Percentiles rank a stretch among this genome's conserved stretches.
Evolutionary conservation across 352 stramenopile genomes (phyloP).

Genomic region (Phytophthora podocarpi): DNA sequence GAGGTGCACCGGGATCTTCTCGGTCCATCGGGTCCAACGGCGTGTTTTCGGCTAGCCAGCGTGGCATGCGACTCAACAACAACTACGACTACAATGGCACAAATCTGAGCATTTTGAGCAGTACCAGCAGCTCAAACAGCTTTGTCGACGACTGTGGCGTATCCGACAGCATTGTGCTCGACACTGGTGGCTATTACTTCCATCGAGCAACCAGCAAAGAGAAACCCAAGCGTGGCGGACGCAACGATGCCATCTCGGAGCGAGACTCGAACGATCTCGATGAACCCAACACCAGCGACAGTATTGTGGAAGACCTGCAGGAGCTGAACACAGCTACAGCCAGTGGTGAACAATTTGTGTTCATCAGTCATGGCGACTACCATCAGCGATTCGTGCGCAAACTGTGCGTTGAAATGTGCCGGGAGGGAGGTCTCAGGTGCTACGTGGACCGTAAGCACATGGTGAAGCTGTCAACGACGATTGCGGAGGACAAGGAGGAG

Average conservation of each 20-base stretch:
- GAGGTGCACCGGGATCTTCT: conserved; percentile 26
- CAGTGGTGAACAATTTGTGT: conserved; percentile 78
- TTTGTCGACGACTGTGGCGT: conserved; percentile 53
- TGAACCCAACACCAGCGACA: conserved; percentile 39
- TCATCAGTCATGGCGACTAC: conserved; percentile 82
- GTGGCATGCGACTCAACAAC: conserved; percentile 32
- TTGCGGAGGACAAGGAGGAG: conserved; percentile 37
- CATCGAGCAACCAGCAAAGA: conserved; percentile 44
- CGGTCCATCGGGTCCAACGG: conserved; percentile 35
- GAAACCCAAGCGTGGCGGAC: conserved; percentile 17
- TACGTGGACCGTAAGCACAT: conserved; percentile 68
- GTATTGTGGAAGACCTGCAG: conserved; percentile 65
- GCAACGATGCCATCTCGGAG: conserved; percentile 18
- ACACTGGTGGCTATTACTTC: conserved; percentile 76
- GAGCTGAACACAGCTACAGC: conserved; percentile 57
- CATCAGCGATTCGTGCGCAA: conserved; percentile 77
- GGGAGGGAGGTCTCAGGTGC: conserved; percentile 64
- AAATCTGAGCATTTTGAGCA: conserved; percentile 46
- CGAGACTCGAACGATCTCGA: conserved; percentile 22
- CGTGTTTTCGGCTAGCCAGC: conserved; percentile 31
- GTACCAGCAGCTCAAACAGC: conserved; percentile 52
- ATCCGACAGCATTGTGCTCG: conserved; percentile 70
- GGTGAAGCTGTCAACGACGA: conserved; percentile 26
- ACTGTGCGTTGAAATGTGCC: conserved; percentile 71
- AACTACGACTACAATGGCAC: conserved; percentile 42